Conservation (phyloP, 2,329 filamentous ascomycete genomes). For the Epichloe sibirici region DNA sequence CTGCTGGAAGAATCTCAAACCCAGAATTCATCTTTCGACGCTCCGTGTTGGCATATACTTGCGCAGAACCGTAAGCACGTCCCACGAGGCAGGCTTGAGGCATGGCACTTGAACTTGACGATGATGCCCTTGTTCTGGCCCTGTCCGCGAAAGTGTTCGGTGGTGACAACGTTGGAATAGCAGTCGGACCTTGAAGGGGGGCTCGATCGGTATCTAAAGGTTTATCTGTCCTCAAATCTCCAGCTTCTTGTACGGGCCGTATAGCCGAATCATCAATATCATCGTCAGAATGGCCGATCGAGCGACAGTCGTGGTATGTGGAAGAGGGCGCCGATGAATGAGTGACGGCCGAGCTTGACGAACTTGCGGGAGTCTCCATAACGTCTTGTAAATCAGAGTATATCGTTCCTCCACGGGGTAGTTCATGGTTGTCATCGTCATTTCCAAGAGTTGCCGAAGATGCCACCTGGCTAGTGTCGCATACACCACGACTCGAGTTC, state of each 20-base stretch:
- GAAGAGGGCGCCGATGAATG: conserved; percentile 1
- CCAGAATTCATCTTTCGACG: conserved; percentile 3
- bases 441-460: conserved; percentile 15
- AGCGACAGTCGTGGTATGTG: neutral
- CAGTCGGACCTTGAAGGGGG: neutral
- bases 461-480: conserved; percentile 14
- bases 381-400: neutral
- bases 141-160: neutral
- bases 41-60: conserved; percentile 6
- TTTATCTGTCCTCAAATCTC: neutral
- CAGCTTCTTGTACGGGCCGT: neutral
- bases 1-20: conserved; percentile 9
- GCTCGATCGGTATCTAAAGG: neutral
- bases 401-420: neutral
- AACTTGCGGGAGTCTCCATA: neutral
- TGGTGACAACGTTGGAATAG: neutral
- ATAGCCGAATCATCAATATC: neutral
- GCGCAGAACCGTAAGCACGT: conserved; percentile 5
- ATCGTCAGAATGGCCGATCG: neutral
- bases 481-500: conserved; percentile 44
- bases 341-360: neutral
- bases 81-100: neutral
- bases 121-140: neutral
- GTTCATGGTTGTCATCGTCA: neutral
- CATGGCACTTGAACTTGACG: neutral